Conservation (phyloP, 2,329 filamentous ascomycete species). For the Cyclaneusma minus region DNA sequence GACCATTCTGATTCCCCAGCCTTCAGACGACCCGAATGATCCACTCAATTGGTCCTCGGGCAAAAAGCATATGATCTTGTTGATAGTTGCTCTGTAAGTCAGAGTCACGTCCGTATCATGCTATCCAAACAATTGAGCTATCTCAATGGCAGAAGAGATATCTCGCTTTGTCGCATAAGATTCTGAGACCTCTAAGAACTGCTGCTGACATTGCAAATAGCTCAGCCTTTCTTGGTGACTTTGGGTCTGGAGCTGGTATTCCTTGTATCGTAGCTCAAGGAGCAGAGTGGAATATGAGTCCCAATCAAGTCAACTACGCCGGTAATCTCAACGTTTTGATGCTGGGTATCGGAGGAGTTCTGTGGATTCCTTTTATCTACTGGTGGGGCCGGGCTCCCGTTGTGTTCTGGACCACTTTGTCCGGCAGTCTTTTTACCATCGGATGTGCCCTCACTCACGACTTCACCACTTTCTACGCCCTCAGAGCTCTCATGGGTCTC, state of each 20-base stretch:
- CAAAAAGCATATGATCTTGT: conserved; percentile 25
- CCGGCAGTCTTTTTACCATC: conserved; percentile 18
- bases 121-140: background rate
- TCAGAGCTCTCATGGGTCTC: conserved; percentile 8
- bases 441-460: conserved; percentile 21
- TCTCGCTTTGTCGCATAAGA: too few species aligned
- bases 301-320: conserved; percentile 23
- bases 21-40: conserved; percentile 30
- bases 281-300: conserved; percentile 22
- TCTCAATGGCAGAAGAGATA: too few species aligned
- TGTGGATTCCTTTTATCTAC: conserved; percentile 20
- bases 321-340: conserved; percentile 22
- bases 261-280: conserved; percentile 6
- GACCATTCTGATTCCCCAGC: conserved; percentile 21
- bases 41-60: conserved; percentile 24
- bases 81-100: conserved; percentile 23
- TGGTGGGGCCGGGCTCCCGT: conserved; percentile 29
- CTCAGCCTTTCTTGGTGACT: conserved; percentile 25
- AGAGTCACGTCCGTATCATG: too few species aligned
- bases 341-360: conserved; percentile 4
- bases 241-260: conserved; percentile 12
- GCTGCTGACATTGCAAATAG: too few species aligned
- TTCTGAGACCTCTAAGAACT: conserved; percentile 1
- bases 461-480: conserved; percentile 17
- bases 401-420: conserved; percentile 23